A percentile compares a stretch with the other conserved stretches of the same genome.
Evolutionary conservation across 352 stramenopile species (phyloP).

Genomic region (Elongisporangium undulatum): DNA sequence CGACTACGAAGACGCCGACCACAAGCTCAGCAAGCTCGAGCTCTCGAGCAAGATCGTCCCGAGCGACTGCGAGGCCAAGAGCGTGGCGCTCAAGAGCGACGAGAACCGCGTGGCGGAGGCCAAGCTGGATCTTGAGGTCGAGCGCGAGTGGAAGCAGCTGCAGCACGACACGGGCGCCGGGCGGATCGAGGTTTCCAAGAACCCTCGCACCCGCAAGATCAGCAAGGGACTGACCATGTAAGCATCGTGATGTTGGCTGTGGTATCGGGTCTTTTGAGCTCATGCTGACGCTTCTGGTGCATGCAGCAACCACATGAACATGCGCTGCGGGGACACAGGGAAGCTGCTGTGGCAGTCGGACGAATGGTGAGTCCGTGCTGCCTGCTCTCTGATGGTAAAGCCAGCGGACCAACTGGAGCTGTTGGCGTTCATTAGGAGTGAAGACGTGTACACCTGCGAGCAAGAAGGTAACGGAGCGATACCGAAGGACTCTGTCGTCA

Average conservation of each 20-base stretch:
- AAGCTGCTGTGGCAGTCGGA: slow-evolving; percentile 83
- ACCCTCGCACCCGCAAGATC: slow-evolving; percentile 59
- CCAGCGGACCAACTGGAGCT: neutral
- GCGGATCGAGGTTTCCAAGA: slow-evolving; percentile 71
- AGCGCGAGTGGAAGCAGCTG: slow-evolving; percentile 80
- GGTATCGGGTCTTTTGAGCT: too few relatives aligned
- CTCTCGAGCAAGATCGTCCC: slow-evolving; percentile 36
- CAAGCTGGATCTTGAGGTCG: slow-evolving; percentile 78
- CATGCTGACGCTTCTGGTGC: neutral
- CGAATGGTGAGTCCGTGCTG: slow-evolving; percentile 36
- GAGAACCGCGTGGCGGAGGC: slow-evolving; percentile 49
- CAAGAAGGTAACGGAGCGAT: slow-evolving; percentile 51
- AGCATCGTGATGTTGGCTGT: neutral
- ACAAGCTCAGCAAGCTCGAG: slow-evolving; percentile 70
- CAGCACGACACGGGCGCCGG: slow-evolving; percentile 43
- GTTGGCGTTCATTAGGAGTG: slow-evolving; percentile 24
- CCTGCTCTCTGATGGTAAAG: neutral
- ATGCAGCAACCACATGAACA: slow-evolving; percentile 86
- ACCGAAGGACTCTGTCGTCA: neutral
- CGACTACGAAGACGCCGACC: slow-evolving; percentile 45
- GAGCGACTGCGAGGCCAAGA: slow-evolving; percentile 42
- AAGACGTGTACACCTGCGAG: slow-evolving; percentile 63
- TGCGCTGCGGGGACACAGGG: slow-evolving; percentile 76
- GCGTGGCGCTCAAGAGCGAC: slow-evolving; percentile 35
- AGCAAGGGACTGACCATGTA: slow-evolving; percentile 76